Percentiles rank a stretch among this genome's conserved stretches.
Conservation (phyloP, 805 yeast genomes). For the Candida pini region DNA sequence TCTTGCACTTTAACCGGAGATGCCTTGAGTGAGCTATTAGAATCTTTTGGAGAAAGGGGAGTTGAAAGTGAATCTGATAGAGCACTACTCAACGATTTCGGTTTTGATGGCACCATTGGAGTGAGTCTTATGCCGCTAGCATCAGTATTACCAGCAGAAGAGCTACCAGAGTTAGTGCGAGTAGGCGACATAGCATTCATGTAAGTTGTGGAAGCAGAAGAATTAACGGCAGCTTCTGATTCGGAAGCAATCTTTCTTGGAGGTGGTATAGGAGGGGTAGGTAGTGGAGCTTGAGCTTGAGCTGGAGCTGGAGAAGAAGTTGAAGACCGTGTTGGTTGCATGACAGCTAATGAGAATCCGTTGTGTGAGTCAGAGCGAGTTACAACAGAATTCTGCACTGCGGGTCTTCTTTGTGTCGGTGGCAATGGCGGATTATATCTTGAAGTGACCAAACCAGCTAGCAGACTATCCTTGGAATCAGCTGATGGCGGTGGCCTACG, state of each 20-base stretch:
- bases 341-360: constrained; percentile 17
- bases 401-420: too few species aligned
- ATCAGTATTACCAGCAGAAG: too few species aligned
- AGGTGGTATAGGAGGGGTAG: constrained; percentile 3
- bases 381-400: constrained; percentile 18
- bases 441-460: too few species aligned
- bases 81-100: constrained; percentile 18
- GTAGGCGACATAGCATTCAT: too few species aligned
- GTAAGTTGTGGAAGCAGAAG: too few species aligned
- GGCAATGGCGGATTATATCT: too few species aligned
- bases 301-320: constrained; percentile 28
- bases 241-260: constrained; percentile 3
- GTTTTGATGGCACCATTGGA: constrained; percentile 30
- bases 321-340: constrained; percentile 28
- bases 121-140: constrained; percentile 15
- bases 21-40: constrained; percentile 1
- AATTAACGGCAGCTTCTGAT: too few species aligned
- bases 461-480: constrained; percentile 3
- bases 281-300: constrained; percentile 39
- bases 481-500: constrained; percentile 7
- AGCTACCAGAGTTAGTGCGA: too few species aligned
- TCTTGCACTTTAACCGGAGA: background rate
- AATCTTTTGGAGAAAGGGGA: too few species aligned
- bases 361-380: constrained; percentile 19
- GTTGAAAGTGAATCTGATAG: constrained; percentile 13